Base-by-base conservation (phyloP, 148 eudicot genomes). In the Camellia lanceoleosa region DNA sequence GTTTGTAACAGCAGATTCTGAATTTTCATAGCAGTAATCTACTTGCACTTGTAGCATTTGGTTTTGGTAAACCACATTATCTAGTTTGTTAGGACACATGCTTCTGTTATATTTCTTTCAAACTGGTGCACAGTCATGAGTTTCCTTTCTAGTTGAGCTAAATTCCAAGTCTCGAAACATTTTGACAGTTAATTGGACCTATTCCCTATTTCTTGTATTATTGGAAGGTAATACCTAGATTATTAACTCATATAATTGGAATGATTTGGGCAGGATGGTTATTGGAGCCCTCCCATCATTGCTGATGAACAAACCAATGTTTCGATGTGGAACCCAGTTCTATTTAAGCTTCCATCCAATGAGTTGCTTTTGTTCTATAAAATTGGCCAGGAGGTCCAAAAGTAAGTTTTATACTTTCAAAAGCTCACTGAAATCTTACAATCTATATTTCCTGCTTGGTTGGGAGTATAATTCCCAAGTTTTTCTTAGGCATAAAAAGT, bases 311-410 rank as follows among this genome's bases (percentile, higher is more conserved):
- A 96, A 85, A 61, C 77, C 5, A 70, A 66, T 47, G 94, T 96
- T 79, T 91, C 99, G 60, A 92, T 96, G 98, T 96, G 98, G 97
- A 96, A 96, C 73, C 99, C 99, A 69, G 99, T 91, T 75, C 87
- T 96, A 18, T 93, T 91, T 82, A 92, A 91, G 84, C 88, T 86
- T 72, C 88, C 87, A 18, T 82, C 91, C 52, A 78, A 85, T 82
- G 91, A 92, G 88, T 76, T 96, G 90, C 93, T 96, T 80, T 85
- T 96, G 74, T 96, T 96, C 80, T 96, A 96, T 77, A 93, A 83
- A 86, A 85, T 91, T 75, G 99, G 99, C 75, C 95, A 84, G 51
- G 91, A 84, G 42, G 92, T 91, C 75, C 95, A 96, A 82, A 93
- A 96, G 99, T 96, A 85, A 86, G 92, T 77, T 43, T 49, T 72